Percentiles rank a stretch among this genome's conserved stretches.
Conservation (phyloP, 2,329 filamentous ascomycete genomes). For the Claviceps sp. region DNA sequence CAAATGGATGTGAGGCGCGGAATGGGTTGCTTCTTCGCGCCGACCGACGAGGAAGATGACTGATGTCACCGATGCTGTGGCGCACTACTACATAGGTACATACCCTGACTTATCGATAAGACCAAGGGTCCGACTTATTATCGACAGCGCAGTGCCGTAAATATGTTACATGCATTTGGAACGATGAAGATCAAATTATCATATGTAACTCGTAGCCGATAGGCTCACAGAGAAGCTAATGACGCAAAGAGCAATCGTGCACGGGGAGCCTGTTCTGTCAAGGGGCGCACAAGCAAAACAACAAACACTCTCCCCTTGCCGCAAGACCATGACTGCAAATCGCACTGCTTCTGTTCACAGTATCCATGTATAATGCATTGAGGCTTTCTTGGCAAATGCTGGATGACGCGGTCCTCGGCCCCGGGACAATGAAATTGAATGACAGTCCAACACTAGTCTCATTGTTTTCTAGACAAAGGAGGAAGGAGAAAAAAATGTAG, state of each 20-base stretch:
- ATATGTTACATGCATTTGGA: too few species aligned
- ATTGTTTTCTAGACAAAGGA: not conserved
- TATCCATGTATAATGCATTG: too few species aligned
- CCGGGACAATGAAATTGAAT: not conserved
- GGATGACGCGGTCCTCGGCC: not conserved
- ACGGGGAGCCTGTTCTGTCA: too few species aligned
- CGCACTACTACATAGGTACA: not conserved
- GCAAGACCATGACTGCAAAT: not conserved
- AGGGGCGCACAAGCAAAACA: too few species aligned
- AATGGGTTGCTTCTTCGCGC: too few species aligned
- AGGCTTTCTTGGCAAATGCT: not conserved
- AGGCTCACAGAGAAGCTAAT: too few species aligned
- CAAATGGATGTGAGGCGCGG: too few species aligned
- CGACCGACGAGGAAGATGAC: too few species aligned
- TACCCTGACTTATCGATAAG: not conserved
- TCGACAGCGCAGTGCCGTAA: not conserved
- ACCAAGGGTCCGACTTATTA: not conserved
- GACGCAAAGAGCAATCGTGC: too few species aligned
- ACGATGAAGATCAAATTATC: too few species aligned
- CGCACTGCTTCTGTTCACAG: not conserved
- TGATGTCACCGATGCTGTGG: not conserved
- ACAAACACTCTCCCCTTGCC: too few species aligned
- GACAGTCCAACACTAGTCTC: not conserved
- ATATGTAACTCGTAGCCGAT: too few species aligned
- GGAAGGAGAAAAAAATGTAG: not conserved